Evolutionary conservation across 2,329 filamentous ascomycete genomes (phyloP), one percentile per base, ranked within the genome.

Genomic region (Paraphoma sp.): DNA sequence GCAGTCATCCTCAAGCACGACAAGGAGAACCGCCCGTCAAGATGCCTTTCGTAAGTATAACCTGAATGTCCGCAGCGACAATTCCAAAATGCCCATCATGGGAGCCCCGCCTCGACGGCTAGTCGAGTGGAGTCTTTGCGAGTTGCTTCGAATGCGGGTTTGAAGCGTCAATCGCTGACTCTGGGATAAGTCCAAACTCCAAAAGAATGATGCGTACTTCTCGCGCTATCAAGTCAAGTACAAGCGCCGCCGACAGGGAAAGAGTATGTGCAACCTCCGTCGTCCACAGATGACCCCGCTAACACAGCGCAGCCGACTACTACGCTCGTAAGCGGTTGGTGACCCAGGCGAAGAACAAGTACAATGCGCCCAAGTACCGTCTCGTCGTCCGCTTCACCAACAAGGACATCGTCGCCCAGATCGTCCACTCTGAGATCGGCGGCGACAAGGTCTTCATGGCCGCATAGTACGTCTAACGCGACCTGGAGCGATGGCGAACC

Each of bases 151-250:
- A 82, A 82, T 71, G 68, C 67, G 68, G 81, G 80, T 75, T 93
- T 97, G 93, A 97, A 97, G 93, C 93, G 93, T 88, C 88, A 97
- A 97, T 97, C 97, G 94, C 94, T 97, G 93, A 97, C 92, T 97
- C 91, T 89, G 85, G 84, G 82, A 82, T 71, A 79, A 97, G 93
- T 88, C 91, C 87, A 98, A 98, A 89, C 83, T 89, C 81, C 87
- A 95, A 81, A 98, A 98, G 91, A 97, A 90, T 87, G 93, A 90
- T 83, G 91, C 95, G 80, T 99, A 98, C 92, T 97, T 91, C 88
- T 97, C 92, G 92, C 93, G 95, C 84, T 99, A 91, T 89, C 95
- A 99, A 87, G 97, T 95, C 81, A 99, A 99, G 90, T 99, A 97
- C 91, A 95, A 93, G 87, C 93, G 95, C 81, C 90, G 95, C 83